phyloP scores from a whole-genome alignment of 2,329 filamentous ascomycete species.

The Arthrobotrys sinensis region DNA sequence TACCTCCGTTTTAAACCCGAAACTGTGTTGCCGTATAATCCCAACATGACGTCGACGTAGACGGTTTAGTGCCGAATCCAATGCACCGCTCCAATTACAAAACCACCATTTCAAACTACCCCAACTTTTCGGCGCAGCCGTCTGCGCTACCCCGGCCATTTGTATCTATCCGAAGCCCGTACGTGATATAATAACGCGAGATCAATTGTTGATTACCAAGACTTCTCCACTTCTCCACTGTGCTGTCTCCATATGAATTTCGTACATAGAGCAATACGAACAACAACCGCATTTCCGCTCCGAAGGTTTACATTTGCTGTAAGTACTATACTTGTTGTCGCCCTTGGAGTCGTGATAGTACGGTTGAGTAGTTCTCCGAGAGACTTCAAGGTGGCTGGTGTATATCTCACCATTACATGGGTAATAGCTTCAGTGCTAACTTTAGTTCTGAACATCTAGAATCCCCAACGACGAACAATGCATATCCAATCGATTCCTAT shows the following conservation, averaged over 20 bases:
- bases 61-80: slow-evolving; percentile 13
- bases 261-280: slow-evolving; percentile 43
- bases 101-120: slow-evolving; percentile 35
- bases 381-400: not conserved
- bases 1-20: not conserved
- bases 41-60: slow-evolving; percentile 41
- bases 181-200: not conserved
- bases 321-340: slow-evolving; percentile 33
- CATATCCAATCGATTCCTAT: slow-evolving; percentile 90
- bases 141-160: not conserved
- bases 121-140: slow-evolving; percentile 53
- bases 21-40: slow-evolving; percentile 24
- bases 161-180: slow-evolving; percentile 17
- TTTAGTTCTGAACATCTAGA: slow-evolving; percentile 14
- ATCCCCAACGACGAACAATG: slow-evolving; percentile 74
- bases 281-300: slow-evolving; percentile 31
- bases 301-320: slow-evolving; percentile 33
- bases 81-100: slow-evolving; percentile 17
- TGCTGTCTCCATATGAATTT: slow-evolving; percentile 39
- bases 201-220: slow-evolving; percentile 22
- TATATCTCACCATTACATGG: slow-evolving; percentile 15
- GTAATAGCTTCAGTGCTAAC: slow-evolving; percentile 4
- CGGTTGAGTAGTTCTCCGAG: slow-evolving; percentile 8
- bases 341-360: slow-evolving; percentile 2
- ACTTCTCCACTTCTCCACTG: not conserved